A percentile compares a stretch with the other conserved stretches of the same genome.
phyloP scores from a whole-genome alignment of 257 asterid species.

The Dorcoceras hygrometricum region DNA sequence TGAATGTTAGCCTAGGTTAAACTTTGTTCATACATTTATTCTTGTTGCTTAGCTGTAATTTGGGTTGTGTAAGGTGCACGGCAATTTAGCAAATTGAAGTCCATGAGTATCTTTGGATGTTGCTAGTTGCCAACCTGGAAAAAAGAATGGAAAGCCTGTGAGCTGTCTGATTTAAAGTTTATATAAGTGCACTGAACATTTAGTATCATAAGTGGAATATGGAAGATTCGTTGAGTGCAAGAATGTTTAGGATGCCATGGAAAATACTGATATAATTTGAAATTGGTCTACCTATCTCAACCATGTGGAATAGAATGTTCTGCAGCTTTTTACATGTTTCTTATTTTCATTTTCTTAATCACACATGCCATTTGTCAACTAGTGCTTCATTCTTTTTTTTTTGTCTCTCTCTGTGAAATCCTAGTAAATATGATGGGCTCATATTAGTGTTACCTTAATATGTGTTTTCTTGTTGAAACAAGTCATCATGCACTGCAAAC shows the following conservation, averaged over 20 bases:
- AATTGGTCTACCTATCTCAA: not conserved
- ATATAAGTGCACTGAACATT: not conserved
- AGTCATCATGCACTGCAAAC: not conserved
- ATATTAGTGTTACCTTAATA: not conserved
- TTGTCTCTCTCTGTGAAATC: not conserved
- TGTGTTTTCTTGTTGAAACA: conserved; percentile 11
- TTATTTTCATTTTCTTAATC: not conserved
- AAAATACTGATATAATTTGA: conserved; percentile 1
- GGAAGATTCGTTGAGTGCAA: not conserved
- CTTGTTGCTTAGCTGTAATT: conserved; percentile 3
- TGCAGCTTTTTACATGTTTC: not conserved
- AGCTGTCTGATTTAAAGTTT: not conserved
- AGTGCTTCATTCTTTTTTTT: conserved; percentile 8
- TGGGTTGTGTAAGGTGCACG: not conserved
- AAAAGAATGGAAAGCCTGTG: not conserved
- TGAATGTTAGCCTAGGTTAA: not conserved
- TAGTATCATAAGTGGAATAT: not conserved
- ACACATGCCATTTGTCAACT: not conserved
- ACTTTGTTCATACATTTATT: not conserved
- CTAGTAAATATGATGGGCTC: conserved; percentile 4
- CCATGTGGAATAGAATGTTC: not conserved
- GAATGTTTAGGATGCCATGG: not conserved
- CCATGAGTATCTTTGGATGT: conserved; percentile 1
- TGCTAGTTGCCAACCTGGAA: too few relatives aligned
- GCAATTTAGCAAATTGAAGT: conserved; percentile 2